A percentile compares a stretch with the other conserved stretches of the same genome.
phyloP scores from a whole-genome alignment of 1,284 basidiomycete genomes.

The Acaromyces ingoldii region DNA sequence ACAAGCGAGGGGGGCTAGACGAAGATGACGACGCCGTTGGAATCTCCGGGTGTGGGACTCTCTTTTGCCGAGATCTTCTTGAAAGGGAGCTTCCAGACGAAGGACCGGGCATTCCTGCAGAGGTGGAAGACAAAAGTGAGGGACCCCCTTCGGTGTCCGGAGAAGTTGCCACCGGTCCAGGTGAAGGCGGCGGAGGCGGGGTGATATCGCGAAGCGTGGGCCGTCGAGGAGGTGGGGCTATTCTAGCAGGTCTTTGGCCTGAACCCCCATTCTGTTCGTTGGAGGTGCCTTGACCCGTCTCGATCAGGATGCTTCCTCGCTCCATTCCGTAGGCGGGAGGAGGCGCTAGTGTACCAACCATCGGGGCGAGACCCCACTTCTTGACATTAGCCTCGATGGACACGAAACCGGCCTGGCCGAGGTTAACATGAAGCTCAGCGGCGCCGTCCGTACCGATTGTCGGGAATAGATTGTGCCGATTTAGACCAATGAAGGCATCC shows the following conservation, averaged over 20 bases:
- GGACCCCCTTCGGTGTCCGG: too few species aligned
- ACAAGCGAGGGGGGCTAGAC: background rate
- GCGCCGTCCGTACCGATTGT: slow-evolving; percentile 47
- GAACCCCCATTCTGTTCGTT: background rate
- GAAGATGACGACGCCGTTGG: slow-evolving; percentile 1
- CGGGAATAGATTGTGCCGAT: slow-evolving; percentile 48
- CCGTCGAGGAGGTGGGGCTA: slow-evolving; percentile 3
- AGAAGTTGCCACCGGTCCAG: too few species aligned
- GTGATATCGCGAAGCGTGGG: slow-evolving; percentile 6
- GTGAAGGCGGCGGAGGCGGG: background rate
- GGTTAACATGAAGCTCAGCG: slow-evolving; percentile 48
- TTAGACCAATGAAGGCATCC: slow-evolving; percentile 47
- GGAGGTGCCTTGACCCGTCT: slow-evolving; percentile 17
- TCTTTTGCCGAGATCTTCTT: too few species aligned
- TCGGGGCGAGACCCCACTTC: slow-evolving; percentile 50
- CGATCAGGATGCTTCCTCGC: slow-evolving; percentile 50
- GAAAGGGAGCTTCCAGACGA: too few species aligned
- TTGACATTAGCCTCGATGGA: slow-evolving; percentile 51
- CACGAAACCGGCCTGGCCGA: slow-evolving; percentile 51
- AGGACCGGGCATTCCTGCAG: too few species aligned
- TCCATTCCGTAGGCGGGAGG: slow-evolving; percentile 50
- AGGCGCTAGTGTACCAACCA: slow-evolving; percentile 48
- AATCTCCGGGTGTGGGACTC: background rate
- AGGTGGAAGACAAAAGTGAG: too few species aligned
- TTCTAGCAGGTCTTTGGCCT: background rate